Conservation (phyloP, 2,329 filamentous ascomycete species). For the Trichoderma sp. region DNA sequence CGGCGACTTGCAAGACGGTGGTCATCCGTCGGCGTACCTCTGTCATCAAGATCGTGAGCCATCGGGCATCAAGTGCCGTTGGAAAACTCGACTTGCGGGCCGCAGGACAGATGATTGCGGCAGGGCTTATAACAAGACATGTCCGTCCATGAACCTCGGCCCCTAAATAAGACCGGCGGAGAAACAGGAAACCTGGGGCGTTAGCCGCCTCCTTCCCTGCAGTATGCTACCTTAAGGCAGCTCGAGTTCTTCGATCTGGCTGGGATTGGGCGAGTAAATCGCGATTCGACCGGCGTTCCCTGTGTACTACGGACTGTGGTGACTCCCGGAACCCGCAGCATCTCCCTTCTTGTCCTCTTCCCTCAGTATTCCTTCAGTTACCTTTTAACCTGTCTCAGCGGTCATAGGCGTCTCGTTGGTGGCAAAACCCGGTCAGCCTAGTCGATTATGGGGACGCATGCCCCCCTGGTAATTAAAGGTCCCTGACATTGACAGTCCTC, state of each 20-base stretch:
- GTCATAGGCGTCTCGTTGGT: slow-evolving; percentile 10
- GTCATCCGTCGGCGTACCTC: background rate
- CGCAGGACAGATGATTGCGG: background rate
- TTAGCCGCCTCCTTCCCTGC: background rate
- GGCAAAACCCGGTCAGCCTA: background rate
- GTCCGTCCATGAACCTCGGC: background rate
- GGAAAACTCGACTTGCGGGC: too few relatives aligned
- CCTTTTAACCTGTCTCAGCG: too few relatives aligned
- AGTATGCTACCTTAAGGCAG: too few relatives aligned
- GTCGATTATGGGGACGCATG: background rate
- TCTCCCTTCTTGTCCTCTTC: background rate
- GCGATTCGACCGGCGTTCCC: background rate
- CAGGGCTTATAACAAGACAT: background rate
- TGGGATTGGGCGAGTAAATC: background rate
- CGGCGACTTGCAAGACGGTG: background rate
- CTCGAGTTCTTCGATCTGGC: slow-evolving; percentile 3
- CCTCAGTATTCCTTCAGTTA: too few relatives aligned
- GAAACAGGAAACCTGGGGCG: background rate
- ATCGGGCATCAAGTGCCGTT: too few relatives aligned
- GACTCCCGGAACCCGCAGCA: background rate
- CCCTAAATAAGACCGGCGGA: background rate
- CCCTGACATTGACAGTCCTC: background rate
- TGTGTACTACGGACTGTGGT: background rate
- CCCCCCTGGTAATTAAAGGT: slow-evolving; percentile 16
- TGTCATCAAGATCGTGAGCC: too few relatives aligned